These are phyloP conservation scores for Penicillium polonicum DNA, from an alignment of 2,329 filamentous ascomycete species.

Conservation along the genomic window DNA sequence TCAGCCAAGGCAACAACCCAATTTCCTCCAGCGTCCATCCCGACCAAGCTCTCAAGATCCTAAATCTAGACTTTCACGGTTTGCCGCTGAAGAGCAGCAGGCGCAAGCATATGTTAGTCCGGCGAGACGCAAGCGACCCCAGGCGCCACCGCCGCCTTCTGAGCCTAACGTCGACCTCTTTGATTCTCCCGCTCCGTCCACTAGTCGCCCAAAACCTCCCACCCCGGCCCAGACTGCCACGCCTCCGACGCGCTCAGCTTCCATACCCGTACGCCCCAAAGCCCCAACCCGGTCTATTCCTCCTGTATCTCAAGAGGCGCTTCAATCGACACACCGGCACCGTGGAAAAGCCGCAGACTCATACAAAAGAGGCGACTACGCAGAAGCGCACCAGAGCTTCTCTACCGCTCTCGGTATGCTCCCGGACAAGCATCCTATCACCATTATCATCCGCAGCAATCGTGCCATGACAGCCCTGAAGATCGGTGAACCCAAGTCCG, in stretches of 20 bases:
- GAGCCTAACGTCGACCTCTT: conserved; percentile 64
- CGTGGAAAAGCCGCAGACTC: conserved; percentile 79
- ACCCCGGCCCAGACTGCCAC: conserved; percentile 38
- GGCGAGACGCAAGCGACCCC: conserved; percentile 67
- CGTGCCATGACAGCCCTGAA: conserved; percentile 87
- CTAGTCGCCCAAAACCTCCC: conserved; percentile 35
- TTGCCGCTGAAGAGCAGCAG: conserved; percentile 75
- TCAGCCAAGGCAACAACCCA: conserved; percentile 36
- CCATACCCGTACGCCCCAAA: conserved; percentile 49
- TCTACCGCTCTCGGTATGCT: conserved; percentile 71
- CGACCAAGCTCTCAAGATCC: conserved; percentile 49
- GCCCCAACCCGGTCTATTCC: conserved; percentile 57
- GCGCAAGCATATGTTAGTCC: conserved; percentile 85
- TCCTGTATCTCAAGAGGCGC: conserved; percentile 63
- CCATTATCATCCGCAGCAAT: conserved; percentile 87
- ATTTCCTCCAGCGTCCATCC: conserved; percentile 57
- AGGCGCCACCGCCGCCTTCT: conserved; percentile 45
- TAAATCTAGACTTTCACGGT: conserved; percentile 65
- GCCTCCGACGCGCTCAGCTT: conserved; percentile 45
- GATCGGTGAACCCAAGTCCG: conserved; percentile 84
- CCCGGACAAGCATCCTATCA: conserved; percentile 75
- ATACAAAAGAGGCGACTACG: conserved; percentile 93
- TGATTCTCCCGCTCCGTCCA: conserved; percentile 43
- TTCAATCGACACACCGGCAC: conserved; percentile 74
- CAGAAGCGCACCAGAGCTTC: conserved; percentile 80